Base-by-base conservation (phyloP, 495 filamentous ascomycete genomes). In the Lasiosphaeriaceae sp. region DNA sequence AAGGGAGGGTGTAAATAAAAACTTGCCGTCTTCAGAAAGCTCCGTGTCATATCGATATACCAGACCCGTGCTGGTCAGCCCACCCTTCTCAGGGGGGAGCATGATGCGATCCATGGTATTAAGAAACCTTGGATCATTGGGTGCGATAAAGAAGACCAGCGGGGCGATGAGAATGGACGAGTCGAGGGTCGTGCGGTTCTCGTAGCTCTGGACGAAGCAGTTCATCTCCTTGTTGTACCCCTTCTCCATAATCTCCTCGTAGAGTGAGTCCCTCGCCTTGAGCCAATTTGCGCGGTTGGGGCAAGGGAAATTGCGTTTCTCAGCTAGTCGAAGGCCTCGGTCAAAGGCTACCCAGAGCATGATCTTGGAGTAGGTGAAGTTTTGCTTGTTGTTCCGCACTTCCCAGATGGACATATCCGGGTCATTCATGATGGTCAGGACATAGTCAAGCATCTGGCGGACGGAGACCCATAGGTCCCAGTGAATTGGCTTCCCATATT, bases 351-450 rank as follows among this genome's bases (percentile, higher is more conserved):
- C 86, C 86, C 87, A 90, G 21, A 90, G 74, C 83, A 89, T 87
- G 58, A 90, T 79, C 60, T 89, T 86, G 14, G 83, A 86, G 68
- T 89, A 89, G 45, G 85, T 78, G 59, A 89, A 90, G 66, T 88
- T 80, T 64, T 89, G 85, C 66, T 85, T 84, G 57, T 83, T 74
- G 45, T 86, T 86, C 50, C 86, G 81, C 19, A 88, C 86, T 66
- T 90, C 87, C 87, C 87, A 89, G 62, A 90, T 89, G 16, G 84
- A 87, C 86, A 88, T 89, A 67, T 90, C 87, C 19, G 84, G 83
- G 45, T 85, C 66, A 57, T 75, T 57, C 53, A 75, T 68, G 61
- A 83, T 79, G 29, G 78, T 82, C 39, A 83, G 56, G 22, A 82
- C 80, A 54, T 79, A 81, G 60, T 83, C 74, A 22, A 59, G 62